Evolutionary conservation across 2,329 filamentous ascomycete genomes (phyloP).

Genomic region (Beauveria sp.): DNA sequence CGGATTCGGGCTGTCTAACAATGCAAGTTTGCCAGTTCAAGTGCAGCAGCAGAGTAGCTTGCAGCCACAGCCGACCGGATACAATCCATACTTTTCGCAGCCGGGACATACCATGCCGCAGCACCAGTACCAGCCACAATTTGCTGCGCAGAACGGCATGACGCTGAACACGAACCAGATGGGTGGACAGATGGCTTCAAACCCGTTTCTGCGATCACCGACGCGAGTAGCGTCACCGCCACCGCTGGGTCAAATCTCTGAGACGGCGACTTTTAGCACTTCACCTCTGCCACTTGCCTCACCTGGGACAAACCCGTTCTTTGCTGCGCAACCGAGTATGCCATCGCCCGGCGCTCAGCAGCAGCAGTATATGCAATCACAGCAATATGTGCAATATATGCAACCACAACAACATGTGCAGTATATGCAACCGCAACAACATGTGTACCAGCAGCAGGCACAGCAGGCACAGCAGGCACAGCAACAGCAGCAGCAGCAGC

Average conservation of each 20-base stretch:
- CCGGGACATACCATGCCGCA: slow-evolving; percentile 18
- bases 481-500: slow-evolving; percentile 19
- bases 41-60: slow-evolving; percentile 25
- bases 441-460: slow-evolving; percentile 17
- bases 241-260: slow-evolving; percentile 42
- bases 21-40: slow-evolving; percentile 32
- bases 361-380: slow-evolving; percentile 20
- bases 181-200: slow-evolving; percentile 30
- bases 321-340: slow-evolving; percentile 26
- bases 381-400: slow-evolving; percentile 19
- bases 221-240: slow-evolving; percentile 42
- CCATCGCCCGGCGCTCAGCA: slow-evolving; percentile 15
- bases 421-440: slow-evolving; percentile 18
- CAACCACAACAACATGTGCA: slow-evolving; percentile 13
- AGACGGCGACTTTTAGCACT: slow-evolving; percentile 35
- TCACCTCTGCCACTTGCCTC: slow-evolving; percentile 23
- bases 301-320: slow-evolving; percentile 31
- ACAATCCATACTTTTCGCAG: slow-evolving; percentile 46
- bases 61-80: slow-evolving; percentile 33
- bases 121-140: slow-evolving; percentile 18
- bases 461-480: slow-evolving; percentile 10
- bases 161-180: slow-evolving; percentile 32
- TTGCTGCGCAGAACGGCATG: slow-evolving; percentile 23
- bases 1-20: slow-evolving; percentile 32
- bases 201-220: slow-evolving; percentile 43